phyloP scores from a whole-genome alignment of 2,329 filamentous ascomycete genomes.

The Acrocalymma vagum region DNA sequence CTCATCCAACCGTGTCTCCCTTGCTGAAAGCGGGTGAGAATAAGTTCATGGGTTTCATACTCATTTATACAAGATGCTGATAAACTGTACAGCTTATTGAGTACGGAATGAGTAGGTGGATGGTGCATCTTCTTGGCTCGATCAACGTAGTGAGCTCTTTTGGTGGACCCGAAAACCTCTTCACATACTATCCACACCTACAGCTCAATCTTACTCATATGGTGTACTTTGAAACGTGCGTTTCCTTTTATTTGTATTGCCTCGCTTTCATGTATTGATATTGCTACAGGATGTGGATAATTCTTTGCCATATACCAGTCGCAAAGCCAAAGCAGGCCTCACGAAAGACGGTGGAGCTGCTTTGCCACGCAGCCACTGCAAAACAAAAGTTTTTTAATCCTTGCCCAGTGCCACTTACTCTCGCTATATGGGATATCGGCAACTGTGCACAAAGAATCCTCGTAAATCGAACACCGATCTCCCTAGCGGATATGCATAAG shows the following conservation, averaged over 20 bases:
- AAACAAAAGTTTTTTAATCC: slow-evolving; percentile 22
- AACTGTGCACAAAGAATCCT: slow-evolving; percentile 20
- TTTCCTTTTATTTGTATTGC: not conserved
- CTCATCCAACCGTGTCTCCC: not conserved
- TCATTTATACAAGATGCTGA: slow-evolving; percentile 1
- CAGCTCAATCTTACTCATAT: slow-evolving; percentile 17
- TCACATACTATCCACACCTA: slow-evolving; percentile 28
- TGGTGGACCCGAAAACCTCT: slow-evolving; percentile 27
- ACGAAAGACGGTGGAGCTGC: slow-evolving; percentile 20
- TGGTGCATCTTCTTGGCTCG: slow-evolving; percentile 24
- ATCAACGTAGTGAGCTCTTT: slow-evolving; percentile 24
- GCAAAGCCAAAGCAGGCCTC: slow-evolving; percentile 19
- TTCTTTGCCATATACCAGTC: slow-evolving; percentile 19
- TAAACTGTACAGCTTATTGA: slow-evolving; percentile 22
- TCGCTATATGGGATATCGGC: slow-evolving; percentile 24
- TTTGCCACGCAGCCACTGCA: slow-evolving; percentile 16
- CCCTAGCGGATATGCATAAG: slow-evolving; percentile 17
- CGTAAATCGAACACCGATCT: slow-evolving; percentile 3
- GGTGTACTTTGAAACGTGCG: slow-evolving; percentile 22
- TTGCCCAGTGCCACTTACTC: slow-evolving; percentile 19
- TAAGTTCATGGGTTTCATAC: too few relatives aligned
- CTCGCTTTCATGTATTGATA: not conserved
- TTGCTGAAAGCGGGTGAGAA: not conserved
- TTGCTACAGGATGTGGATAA: slow-evolving; percentile 19
- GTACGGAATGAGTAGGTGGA: slow-evolving; percentile 26